Evolutionary conservation across 148 eudicot genomes (phyloP), one percentile per base, ranked within the genome.

Genomic region (Suaeda aralocaspica): DNA sequence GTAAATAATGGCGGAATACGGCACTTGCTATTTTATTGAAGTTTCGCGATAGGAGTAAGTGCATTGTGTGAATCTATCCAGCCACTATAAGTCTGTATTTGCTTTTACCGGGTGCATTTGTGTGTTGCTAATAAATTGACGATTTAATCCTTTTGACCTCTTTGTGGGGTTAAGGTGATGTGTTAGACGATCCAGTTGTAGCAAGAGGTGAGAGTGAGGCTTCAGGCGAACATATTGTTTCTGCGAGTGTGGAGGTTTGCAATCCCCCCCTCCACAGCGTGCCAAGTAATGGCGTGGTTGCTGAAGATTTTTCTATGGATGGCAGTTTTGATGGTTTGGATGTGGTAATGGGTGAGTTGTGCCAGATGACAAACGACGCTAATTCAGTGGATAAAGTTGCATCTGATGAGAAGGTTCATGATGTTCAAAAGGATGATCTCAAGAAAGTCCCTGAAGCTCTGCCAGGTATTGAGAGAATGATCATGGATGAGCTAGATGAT

Each of bases 401-500:
- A 25, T 28, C 28, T 16, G 67, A 24, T 48, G 77, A 51, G 57
- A 57, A 44, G 57, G 64, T 28, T 18, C 46, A 30, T 21, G 66
- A n/a, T 70, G 73, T 57, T 74, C 39, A 53, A 24, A 52, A 61
- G 53, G 65, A 25, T 56, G 67, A 75, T 62, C 53, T 55, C 22
- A 19, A 31, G 25, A 74, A 75, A 65, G 60, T 76, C 60, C 68
- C 28, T 34, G 78, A 81, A 59, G 71, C 72, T 66, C 71, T 74
- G 51, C 58, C 75, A 67, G 57, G 81, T 74, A 66, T 72, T 50
- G 72, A 66, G 67, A 80, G 67, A 62, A 65, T 72, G 62, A 73
- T 66, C 16, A 67, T 81, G 80, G 75, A 83, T 63, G 84, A 78
- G 18, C 75, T 67, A 7, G 82, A 71, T 78, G 69, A 70, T 30